Base-by-base conservation (phyloP, 495 filamentous ascomycete genomes). In the Penicillium nucicola region DNA sequence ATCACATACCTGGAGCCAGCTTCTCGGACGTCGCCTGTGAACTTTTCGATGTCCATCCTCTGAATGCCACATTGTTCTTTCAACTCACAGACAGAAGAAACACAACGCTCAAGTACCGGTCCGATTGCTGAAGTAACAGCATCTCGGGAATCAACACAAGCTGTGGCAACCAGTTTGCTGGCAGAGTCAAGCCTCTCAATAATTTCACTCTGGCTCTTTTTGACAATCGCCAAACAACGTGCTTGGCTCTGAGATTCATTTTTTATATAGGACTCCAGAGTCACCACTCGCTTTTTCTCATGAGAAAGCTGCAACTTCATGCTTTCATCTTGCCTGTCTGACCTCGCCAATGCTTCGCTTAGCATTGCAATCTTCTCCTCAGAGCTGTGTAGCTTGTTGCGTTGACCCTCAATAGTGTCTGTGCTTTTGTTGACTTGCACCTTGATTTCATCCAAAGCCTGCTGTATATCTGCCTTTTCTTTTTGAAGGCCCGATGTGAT, bases 191-290 rank as follows among this genome's bases (percentile, higher is more conserved):
- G 12, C 6, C 48, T 62, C 12, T 55, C 55, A 3, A 56, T 28
- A 12, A 71, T 49, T 10, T 52, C 53, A 5, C 48, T 33, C 38
- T 75, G 71, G n/a, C 60, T 58, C 3, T 52, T 32, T 52, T 40
- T 60, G 41, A 75, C 55, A 12, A 55, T 23, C 12, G 35, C 42
- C 1, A 72, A 39, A 30, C 60, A 60, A 32, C 45, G 59, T 3
- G 52, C 45, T 15, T 75, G 70, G 17, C 25, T 41, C 10, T 45
- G 53, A 31, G 68, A 60, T 30, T 50, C 52, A 9, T 62, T 61
- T 36, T 67, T 65, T 17, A 75, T 71, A 35, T 66, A 72, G 8
- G 52, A 44, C 22, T 75, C 71, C 2, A 75, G 60, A 8, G 41
- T 46, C 1, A 17, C 44, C 1, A 47, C 52, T 42, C 66, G 57